Evolutionary conservation across 257 asterid species (phyloP).

Genomic region (Penstemon newberryi): DNA sequence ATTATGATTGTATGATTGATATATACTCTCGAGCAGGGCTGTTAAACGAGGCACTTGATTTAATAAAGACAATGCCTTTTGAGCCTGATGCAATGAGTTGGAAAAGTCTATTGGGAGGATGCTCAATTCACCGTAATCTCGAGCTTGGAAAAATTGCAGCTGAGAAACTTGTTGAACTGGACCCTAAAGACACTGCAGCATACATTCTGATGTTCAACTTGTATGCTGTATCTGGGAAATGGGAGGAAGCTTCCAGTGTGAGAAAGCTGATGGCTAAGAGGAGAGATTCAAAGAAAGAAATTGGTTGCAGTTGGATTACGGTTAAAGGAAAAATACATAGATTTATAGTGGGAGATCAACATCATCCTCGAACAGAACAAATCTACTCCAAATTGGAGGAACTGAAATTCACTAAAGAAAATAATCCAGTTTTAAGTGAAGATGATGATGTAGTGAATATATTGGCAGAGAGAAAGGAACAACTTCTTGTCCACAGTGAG

Average conservation of each 20-base stretch:
- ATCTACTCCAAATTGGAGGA: constrained; percentile 49
- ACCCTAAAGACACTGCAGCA: constrained; percentile 54
- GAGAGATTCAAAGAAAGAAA: constrained; percentile 44
- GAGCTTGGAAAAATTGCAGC: constrained; percentile 56
- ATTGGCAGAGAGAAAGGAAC: constrained; percentile 41
- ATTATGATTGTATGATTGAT: constrained; percentile 56
- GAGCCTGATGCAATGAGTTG: constrained; percentile 59
- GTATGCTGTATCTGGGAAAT: constrained; percentile 36
- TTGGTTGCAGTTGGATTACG: constrained; percentile 33
- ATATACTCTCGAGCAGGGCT: constrained; percentile 50
- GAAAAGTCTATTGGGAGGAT: constrained; percentile 58
- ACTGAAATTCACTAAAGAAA: constrained; percentile 24
- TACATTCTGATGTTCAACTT: constrained; percentile 55
- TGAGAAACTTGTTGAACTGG: constrained; percentile 48
- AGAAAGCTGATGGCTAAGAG: constrained; percentile 45
- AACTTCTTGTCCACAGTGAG: constrained; percentile 58
- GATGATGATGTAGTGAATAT: constrained; percentile 25
- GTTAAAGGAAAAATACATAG: constrained; percentile 43
- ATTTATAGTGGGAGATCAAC: constrained; percentile 56
- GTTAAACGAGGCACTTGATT: constrained; percentile 39
- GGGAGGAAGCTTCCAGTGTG: constrained; percentile 51
- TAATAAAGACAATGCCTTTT: constrained; percentile 47
- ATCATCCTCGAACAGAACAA: constrained; percentile 47
- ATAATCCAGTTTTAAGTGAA: constrained; percentile 25
- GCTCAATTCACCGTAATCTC: constrained; percentile 48